Percentiles rank a stretch among this genome's conserved stretches.
Conservation (phyloP, 257 asterid species). For the Salvia hispanica region DNA sequence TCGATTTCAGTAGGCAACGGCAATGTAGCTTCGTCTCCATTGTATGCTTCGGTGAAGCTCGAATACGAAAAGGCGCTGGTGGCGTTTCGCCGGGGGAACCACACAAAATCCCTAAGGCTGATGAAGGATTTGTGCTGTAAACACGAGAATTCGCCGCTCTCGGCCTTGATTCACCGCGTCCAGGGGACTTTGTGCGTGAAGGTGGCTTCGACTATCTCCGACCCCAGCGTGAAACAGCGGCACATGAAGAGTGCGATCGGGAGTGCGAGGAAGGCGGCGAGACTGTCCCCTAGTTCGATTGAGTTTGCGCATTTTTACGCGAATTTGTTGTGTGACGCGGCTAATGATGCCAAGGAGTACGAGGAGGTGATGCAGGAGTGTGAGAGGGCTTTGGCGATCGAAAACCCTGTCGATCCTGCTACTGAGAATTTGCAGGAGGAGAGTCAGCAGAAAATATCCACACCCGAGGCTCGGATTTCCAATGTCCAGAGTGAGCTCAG, state of each 20-base stretch:
- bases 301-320: constrained; percentile 74
- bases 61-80: constrained; percentile 67
- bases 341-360: constrained; percentile 62
- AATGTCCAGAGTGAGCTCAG: constrained; percentile 61
- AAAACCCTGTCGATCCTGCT: constrained; percentile 74
- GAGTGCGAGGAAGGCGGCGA: constrained; percentile 63
- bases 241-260: constrained; percentile 64
- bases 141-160: constrained; percentile 44
- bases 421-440: constrained; percentile 74
- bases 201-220: constrained; percentile 58
- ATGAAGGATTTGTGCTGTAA: constrained; percentile 63
- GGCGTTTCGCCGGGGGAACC: constrained; percentile 64
- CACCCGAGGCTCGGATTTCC: constrained; percentile 58
- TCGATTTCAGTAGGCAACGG: constrained; percentile 24
- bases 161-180: constrained; percentile 60
- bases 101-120: constrained; percentile 63
- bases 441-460: constrained; percentile 60
- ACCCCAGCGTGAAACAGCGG: constrained; percentile 55
- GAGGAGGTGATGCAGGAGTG: constrained; percentile 76
- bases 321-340: constrained; percentile 61
- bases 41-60: constrained; percentile 44
- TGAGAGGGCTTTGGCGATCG: constrained; percentile 68
- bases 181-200: constrained; percentile 68
- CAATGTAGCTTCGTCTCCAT: constrained; percentile 32
- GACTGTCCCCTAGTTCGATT: constrained; percentile 58